Base-by-base conservation (phyloP, 257 asterid species). In the Rhazya stricta region DNA sequence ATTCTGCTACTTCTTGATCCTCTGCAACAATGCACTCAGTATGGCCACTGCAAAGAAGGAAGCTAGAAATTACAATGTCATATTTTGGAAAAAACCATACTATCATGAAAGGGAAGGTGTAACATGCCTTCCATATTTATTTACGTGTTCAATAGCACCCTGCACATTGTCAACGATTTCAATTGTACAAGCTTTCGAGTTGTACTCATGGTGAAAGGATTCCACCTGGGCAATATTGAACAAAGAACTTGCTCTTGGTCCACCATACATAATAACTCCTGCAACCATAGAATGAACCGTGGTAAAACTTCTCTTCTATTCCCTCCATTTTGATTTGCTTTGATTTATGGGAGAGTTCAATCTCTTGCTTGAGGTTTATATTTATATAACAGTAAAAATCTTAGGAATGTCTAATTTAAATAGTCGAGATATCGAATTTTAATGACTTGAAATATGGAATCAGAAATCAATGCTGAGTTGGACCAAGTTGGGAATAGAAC, bases 181-280 rank as follows among this genome's bases (percentile, higher is more conserved):
- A 45, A 89, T 72, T 29, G 94, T 84, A 81, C 94, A 89, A 54
- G 86, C 87, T 74, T 76, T 84, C 15, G 94, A 82, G 68, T 66
- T 82, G 80, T 89, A 89, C 80, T 89, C 94, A 15, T 79, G 86
- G 74, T 89, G 94, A 78, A 89, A 81, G 3, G 88, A 79, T 5
- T 75, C 80, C 27, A 76, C 85, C 67, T 67, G 69, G 11, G 81
- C 48, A 29, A 89, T 71, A 69, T 79, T 76, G 30, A 89, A 76
- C 43, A 67, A 30, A 4, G 91, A 45, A 58, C 86, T 79, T 56
- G 94, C 89, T 76, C 81, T 82, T 3, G 88, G 90, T 67, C 94
- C 94, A 11, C 94, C 94, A 41, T 82, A 84, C 32, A 87, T 74
- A 46, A 72, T 48, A 45, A 89, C 90, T 54, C 94, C 93, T 89